Evolutionary conservation across 2,329 filamentous ascomycete genomes (phyloP).

Genomic region (Podosphaera leucotricha): DNA sequence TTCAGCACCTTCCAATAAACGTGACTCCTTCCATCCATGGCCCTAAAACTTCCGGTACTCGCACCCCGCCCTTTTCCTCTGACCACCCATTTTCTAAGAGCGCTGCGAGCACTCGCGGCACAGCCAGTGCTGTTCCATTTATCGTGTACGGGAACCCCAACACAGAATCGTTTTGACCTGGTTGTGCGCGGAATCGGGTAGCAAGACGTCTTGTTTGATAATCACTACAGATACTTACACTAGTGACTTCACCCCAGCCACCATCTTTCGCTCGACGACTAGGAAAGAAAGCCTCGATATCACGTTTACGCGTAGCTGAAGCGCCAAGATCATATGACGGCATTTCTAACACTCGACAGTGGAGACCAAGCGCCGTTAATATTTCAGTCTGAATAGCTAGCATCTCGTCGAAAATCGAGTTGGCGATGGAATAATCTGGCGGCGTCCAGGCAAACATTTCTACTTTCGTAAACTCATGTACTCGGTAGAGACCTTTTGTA

Average conservation of each 20-base stretch:
- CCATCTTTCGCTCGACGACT: conserved; percentile 40
- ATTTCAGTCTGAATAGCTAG: conserved; percentile 71
- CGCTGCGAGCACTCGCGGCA: conserved; percentile 72
- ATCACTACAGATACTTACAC: conserved; percentile 75
- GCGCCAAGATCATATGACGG: conserved; percentile 72
- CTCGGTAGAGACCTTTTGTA: conserved; percentile 84
- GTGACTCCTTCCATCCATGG: conserved; percentile 64
- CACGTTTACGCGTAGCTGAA: conserved; percentile 63
- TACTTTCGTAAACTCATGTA: conserved; percentile 97
- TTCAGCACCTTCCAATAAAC: conserved; percentile 22
- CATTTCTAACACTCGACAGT: conserved; percentile 85
- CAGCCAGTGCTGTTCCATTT: conserved; percentile 82
- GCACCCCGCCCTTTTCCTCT: conserved; percentile 38
- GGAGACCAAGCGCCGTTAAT: conserved; percentile 48
- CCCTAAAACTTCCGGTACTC: conserved; percentile 55
- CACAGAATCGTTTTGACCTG: background rate
- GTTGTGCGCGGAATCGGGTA: conserved; percentile 32
- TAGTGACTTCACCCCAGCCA: conserved; percentile 87
- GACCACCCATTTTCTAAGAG: conserved; percentile 83
- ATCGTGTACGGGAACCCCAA: conserved; percentile 64
- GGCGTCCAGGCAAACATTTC: conserved; percentile 88
- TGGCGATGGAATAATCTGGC: conserved; percentile 26
- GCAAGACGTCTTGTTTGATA: conserved; percentile 72
- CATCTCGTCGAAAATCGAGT: conserved; percentile 59
- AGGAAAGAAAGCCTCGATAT: conserved; percentile 90